Base-by-base conservation (phyloP, 306 rosid species). In the Sophora flavescens region DNA sequence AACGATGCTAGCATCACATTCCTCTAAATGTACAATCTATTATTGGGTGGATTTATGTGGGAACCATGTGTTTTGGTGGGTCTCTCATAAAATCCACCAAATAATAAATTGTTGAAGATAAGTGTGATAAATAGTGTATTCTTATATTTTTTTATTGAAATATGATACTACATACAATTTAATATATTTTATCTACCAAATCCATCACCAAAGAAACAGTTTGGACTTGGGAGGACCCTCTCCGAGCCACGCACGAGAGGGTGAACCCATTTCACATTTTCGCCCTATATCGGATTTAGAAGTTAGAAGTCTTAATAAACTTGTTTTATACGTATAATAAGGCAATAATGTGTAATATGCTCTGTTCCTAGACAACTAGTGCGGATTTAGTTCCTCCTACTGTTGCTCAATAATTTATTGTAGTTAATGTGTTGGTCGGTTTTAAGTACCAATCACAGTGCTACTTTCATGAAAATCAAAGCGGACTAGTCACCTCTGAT, bases 401-500 rank as follows among this genome's bases (percentile, higher is more conserved):
- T n/a, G 26, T 35, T 39, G 66, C 18, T 56, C 67, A 57, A 72
- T 22, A 56, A 72, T 72, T 72, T 30, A 59, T 59, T 28, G 32
- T 32, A 59, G 68, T 59, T 58, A n/a, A 42, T 44, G 17, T 1
- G n/a, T 15, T 73, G 47, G 69, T 32, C 36, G 78, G 48, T 32
- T 30, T 38, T 14, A 60, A 74, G 47, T 32, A 60, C 70, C 47
- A 45, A 30, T 47, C 33, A 30, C 22, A 6, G 35, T 30, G 57
- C 15, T 35, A 26, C 53, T 71, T 59, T 73, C 44, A 59, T 35
- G 22, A 74, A 74, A 9, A 61, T 7, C 18, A 17, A 45, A 61
- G 7, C 52, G 70, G 51, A 61, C 62, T 22, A 62, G 47, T 60
- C 68, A 59, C 47, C 45, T 16, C 58, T 59, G 14, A 30, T 74